Evolutionary conservation across 2,329 filamentous ascomycete genomes (phyloP).

Genomic region (Canariomyces notabilis): DNA sequence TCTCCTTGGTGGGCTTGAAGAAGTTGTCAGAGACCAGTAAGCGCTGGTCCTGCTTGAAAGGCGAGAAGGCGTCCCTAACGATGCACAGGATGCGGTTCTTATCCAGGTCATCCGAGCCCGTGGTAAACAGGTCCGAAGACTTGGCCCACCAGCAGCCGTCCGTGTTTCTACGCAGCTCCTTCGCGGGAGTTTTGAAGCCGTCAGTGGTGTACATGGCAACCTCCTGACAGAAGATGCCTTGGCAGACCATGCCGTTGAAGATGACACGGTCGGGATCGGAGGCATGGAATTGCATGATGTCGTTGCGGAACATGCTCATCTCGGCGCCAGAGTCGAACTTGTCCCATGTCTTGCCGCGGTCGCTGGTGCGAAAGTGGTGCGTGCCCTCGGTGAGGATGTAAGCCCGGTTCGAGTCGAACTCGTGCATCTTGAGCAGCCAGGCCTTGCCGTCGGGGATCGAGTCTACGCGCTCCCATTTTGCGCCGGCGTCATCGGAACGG

Average conservation of each 20-base stretch:
- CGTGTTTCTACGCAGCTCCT: slow-evolving; percentile 62
- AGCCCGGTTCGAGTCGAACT: slow-evolving; percentile 71
- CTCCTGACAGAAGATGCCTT: slow-evolving; percentile 58
- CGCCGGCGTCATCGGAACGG: slow-evolving; percentile 76
- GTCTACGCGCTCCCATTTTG: slow-evolving; percentile 64
- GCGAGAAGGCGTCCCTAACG: slow-evolving; percentile 65
- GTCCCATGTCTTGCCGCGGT: slow-evolving; percentile 78
- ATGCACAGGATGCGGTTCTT: slow-evolving; percentile 75
- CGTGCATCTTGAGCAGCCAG: slow-evolving; percentile 66
- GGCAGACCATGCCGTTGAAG: slow-evolving; percentile 70
- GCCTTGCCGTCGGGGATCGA: slow-evolving; percentile 60
- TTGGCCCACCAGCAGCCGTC: slow-evolving; percentile 86
- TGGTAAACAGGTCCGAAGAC: slow-evolving; percentile 66
- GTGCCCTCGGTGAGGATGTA: slow-evolving; percentile 68
- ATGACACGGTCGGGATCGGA: slow-evolving; percentile 78
- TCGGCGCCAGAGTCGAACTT: slow-evolving; percentile 60
- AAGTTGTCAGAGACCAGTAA: slow-evolving; percentile 78
- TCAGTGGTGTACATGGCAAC: slow-evolving; percentile 72
- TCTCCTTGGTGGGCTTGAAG: slow-evolving; percentile 54
- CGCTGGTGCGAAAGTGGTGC: slow-evolving; percentile 76
- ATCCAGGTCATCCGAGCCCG: slow-evolving; percentile 60
- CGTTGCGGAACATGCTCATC: slow-evolving; percentile 49
- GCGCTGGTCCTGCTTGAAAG: slow-evolving; percentile 67
- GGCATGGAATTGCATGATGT: slow-evolving; percentile 72
- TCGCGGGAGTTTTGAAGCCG: slow-evolving; percentile 67